Conservation (phyloP, 495 filamentous ascomycete genomes). For the Aspergillus nidulans region DNA sequence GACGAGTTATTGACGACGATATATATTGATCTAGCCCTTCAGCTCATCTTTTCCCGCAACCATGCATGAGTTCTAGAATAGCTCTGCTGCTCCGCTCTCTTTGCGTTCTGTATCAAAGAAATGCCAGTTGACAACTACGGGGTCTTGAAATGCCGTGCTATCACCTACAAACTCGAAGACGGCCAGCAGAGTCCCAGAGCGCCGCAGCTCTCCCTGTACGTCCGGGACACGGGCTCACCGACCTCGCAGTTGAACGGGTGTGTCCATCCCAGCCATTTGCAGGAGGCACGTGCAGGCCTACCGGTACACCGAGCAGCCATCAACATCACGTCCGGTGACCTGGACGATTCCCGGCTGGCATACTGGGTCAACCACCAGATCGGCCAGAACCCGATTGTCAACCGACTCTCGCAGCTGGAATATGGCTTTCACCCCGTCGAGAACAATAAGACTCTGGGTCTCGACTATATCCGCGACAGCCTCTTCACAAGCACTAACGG, state of each 20-base stretch:
- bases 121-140: constrained; percentile 22
- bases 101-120: too few species aligned
- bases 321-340: background rate
- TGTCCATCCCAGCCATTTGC: too few species aligned
- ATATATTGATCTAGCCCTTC: too few species aligned
- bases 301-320: background rate
- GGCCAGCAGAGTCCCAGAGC: constrained; percentile 1
- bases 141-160: constrained; percentile 17
- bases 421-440: background rate
- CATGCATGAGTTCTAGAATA: too few species aligned
- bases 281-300: background rate
- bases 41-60: too few species aligned
- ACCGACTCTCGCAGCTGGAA: background rate
- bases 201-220: constrained; percentile 20
- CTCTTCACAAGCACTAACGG: constrained; percentile 23
- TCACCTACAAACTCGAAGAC: constrained; percentile 13
- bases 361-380: constrained; percentile 4
- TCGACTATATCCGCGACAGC: constrained; percentile 30
- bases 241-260: background rate
- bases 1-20: too few species aligned
- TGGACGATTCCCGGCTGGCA: constrained; percentile 1
- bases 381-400: background rate
- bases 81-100: too few species aligned
- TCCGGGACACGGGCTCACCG: background rate
- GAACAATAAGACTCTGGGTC: background rate